Conservation (phyloP, 2,329 filamentous ascomycete genomes). For the Aspergillus sp. region DNA sequence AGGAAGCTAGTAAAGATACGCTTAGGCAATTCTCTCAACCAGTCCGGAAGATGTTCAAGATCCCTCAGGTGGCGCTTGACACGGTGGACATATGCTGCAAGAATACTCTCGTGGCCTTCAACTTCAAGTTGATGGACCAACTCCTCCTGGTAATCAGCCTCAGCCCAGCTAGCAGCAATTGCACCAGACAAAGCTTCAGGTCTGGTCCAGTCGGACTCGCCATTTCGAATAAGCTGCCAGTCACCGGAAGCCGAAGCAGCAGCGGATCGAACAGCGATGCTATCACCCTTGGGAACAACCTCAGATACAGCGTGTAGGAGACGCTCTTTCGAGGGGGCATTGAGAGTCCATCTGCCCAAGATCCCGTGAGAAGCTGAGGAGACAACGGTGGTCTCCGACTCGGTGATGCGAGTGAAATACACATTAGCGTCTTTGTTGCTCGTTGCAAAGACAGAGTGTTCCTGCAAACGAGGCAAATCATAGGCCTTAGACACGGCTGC, state of each 20-base stretch:
- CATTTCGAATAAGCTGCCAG: slow-evolving; percentile 81
- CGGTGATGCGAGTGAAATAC: slow-evolving; percentile 80
- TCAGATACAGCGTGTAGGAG: slow-evolving; percentile 72
- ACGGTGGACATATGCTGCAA: slow-evolving; percentile 82
- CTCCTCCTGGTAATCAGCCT: slow-evolving; percentile 67
- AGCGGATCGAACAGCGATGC: slow-evolving; percentile 74
- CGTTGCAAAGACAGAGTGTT: slow-evolving; percentile 70
- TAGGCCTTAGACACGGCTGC: slow-evolving; percentile 71
- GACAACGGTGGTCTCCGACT: slow-evolving; percentile 67
- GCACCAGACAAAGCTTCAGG: slow-evolving; percentile 76
- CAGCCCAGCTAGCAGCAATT: slow-evolving; percentile 75
- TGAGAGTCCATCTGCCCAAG: slow-evolving; percentile 67
- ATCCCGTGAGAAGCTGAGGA: slow-evolving; percentile 74
- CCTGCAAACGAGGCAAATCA: slow-evolving; percentile 66
- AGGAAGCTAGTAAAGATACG: slow-evolving; percentile 63
- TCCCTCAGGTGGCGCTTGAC: slow-evolving; percentile 77
- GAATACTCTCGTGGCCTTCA: slow-evolving; percentile 76
- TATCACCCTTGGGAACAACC: slow-evolving; percentile 67
- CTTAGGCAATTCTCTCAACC: slow-evolving; percentile 63
- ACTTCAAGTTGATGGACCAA: slow-evolving; percentile 77
- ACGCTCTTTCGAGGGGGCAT: slow-evolving; percentile 39
- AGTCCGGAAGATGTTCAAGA: slow-evolving; percentile 66
- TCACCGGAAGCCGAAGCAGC: slow-evolving; percentile 62
- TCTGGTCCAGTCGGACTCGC: slow-evolving; percentile 72
- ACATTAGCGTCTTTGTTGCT: slow-evolving; percentile 76